Evolutionary conservation across 108 stramenopile genomes (phyloP), one percentile per base, ranked within the genome.

Genomic region (Nitzschia sp.): DNA sequence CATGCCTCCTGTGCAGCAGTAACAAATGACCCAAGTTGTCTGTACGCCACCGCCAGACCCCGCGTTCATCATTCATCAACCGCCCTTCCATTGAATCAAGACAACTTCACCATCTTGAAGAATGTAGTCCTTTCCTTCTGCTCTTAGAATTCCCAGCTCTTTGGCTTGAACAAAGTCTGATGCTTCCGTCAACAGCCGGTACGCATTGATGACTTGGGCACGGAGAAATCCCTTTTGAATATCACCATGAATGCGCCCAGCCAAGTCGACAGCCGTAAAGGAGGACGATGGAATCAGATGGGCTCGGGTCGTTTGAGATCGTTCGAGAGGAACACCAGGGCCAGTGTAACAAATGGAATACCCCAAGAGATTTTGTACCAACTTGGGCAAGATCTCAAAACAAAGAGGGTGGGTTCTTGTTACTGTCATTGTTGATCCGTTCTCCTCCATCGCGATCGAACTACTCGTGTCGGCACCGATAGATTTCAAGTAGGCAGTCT

Each of bases 211-310:
- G 18, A 89, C 82, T 57, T 98, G 96, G 18, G 97, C 97, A 2
- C 85, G 84, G 65, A 97, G 94, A 70, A 98, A 98, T 30, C 96
- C 94, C 25, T 82, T 77, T 61, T 89, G 81, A 66, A 98, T 93
- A 63, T 96, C 95, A n/a, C 89, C 86, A 85, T 98, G 97, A 55
- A 98, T 68, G 29, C 79, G 71, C 9, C 82, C 77, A 11, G 85
- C 85, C 13, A 90, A 72, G 24, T 72, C 82, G 42, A 62, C 51
- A 21, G 81, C 83, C 11, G 76, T 80, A 23, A 81, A 46, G 47
- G 63, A 15, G n/a, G 32, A 55, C 24, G 67, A 68, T 5, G 62
- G 26, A 30, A 86, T 53, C 21, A 86, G 25, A 68, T 86, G 77
- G 1, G 85, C 66, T 66, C 83, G 85, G 4, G 85, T 90, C 11